Percentiles rank a stretch among this genome's conserved stretches.
Conservation (phyloP, 73 alveolate species). For the Blepharisma japonicum region DNA sequence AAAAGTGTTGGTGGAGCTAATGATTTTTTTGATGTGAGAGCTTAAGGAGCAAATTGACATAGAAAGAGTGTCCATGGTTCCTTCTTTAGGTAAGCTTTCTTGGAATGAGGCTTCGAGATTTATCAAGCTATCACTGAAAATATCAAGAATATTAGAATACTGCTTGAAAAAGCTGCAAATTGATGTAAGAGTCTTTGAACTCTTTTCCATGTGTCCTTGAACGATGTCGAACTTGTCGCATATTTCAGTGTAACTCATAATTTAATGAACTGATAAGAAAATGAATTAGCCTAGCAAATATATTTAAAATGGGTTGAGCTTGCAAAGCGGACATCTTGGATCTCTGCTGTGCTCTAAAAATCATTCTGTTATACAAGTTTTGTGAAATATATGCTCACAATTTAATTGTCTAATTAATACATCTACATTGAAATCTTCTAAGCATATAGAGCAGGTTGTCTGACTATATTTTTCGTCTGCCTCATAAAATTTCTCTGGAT, state of each 20-base stretch:
- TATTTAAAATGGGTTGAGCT: no score
- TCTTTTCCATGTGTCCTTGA: background rate
- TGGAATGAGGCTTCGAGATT: background rate
- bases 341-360: no score
- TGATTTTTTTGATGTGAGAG: background rate
- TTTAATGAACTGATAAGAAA: no score
- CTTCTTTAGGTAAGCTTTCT: background rate
- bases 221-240: slow-evolving; percentile 29
- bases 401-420: no score
- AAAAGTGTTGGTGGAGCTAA: background rate
- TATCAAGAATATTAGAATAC: background rate
- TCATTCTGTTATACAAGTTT: no score
- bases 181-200: background rate
- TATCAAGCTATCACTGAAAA: background rate
- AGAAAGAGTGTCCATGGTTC: slow-evolving; percentile 8
- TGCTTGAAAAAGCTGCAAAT: background rate
- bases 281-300: no score
- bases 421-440: no score
- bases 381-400: no score
- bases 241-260: slow-evolving; percentile 24
- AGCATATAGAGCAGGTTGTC: no score
- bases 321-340: no score
- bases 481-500: no score
- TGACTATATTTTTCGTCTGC: no score
- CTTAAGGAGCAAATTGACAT: background rate